phyloP scores from a whole-genome alignment of 805 yeast species.

The Cyberlindnera nakhonratchasimensis region DNA sequence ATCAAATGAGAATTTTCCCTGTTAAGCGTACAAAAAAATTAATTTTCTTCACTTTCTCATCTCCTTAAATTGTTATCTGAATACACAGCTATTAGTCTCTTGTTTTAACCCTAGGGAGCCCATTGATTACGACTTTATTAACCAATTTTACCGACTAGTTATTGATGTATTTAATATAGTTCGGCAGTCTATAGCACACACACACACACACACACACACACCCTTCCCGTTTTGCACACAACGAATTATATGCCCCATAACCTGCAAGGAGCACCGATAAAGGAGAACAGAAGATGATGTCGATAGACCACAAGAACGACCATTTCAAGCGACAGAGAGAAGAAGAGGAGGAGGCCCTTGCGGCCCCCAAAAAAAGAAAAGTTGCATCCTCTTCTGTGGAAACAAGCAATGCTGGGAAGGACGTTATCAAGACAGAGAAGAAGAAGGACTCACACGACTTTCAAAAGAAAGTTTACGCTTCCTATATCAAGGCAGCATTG shows the following conservation, averaged over 20 bases:
- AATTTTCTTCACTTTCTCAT: not conserved
- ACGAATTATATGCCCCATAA: not conserved
- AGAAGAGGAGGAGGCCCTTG: conserved; percentile 15
- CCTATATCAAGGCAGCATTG: conserved; percentile 62
- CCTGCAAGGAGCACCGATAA: not conserved
- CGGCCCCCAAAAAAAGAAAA: conserved; percentile 4
- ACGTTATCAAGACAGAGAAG: conserved; percentile 4
- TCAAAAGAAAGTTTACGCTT: conserved; percentile 34
- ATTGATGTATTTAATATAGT: not conserved
- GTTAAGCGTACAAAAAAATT: conserved; percentile 1
- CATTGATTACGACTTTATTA: not conserved
- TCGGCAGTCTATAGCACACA: not conserved
- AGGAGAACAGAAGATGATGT: conserved; percentile 23
- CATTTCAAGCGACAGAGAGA: conserved; percentile 28
- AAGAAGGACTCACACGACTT: conserved; percentile 19
- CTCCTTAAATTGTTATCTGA: not conserved
- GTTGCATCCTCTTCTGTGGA: not conserved
- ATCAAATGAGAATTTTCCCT: conserved; percentile 7
- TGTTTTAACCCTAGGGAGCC: not conserved
- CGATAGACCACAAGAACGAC: conserved; percentile 26
- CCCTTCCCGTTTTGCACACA: too few relatives aligned
- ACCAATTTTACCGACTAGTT: too few relatives aligned
- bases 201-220: too few relatives aligned
- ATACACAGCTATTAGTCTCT: not conserved
- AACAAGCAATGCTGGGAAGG: not conserved